Evolutionary conservation across 106 monocot species (phyloP).

Genomic region (Allium fistulosum): DNA sequence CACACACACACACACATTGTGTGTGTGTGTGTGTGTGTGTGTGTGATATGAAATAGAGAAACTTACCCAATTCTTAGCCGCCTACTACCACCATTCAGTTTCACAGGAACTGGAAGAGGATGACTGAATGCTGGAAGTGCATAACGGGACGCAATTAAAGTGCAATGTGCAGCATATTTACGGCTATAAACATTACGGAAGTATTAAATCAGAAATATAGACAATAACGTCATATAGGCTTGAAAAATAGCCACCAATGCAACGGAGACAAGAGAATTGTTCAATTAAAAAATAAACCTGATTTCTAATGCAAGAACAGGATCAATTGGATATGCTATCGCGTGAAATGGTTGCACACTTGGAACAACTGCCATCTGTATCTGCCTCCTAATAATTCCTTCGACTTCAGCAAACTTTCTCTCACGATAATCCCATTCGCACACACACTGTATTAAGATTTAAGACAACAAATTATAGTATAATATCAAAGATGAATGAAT

Average conservation of each 20-base stretch:
- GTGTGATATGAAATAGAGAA: neutral
- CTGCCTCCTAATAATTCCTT: slow-evolving; percentile 82
- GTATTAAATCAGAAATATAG: neutral
- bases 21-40: no score
- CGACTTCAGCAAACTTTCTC: slow-evolving; percentile 75
- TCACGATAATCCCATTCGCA: slow-evolving; percentile 94
- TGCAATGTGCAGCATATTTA: slow-evolving; percentile 92
- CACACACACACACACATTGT: no score
- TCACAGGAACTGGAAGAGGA: slow-evolving; percentile 61
- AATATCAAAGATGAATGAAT: no score
- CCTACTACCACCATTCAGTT: slow-evolving; percentile 43
- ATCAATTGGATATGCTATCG: slow-evolving; percentile 95
- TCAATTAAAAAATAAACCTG: slow-evolving; percentile 33
- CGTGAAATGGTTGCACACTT: slow-evolving; percentile 99
- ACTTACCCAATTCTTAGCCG: slow-evolving; percentile 86
- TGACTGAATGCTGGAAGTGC: slow-evolving; percentile 65
- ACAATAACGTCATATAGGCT: neutral
- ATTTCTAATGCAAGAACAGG: slow-evolving; percentile 86
- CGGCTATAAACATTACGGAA: slow-evolving; percentile 66
- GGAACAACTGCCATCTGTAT: slow-evolving; percentile 80
- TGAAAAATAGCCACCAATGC: neutral
- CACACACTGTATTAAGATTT: slow-evolving; percentile 50
- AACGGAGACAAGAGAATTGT: neutral
- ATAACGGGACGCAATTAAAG: slow-evolving; percentile 87
- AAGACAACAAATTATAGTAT: no score